Percentiles rank a stretch among this genome's conserved stretches.
phyloP scores from a whole-genome alignment of 352 stramenopile species.

The Phytophthora sojae region DNA sequence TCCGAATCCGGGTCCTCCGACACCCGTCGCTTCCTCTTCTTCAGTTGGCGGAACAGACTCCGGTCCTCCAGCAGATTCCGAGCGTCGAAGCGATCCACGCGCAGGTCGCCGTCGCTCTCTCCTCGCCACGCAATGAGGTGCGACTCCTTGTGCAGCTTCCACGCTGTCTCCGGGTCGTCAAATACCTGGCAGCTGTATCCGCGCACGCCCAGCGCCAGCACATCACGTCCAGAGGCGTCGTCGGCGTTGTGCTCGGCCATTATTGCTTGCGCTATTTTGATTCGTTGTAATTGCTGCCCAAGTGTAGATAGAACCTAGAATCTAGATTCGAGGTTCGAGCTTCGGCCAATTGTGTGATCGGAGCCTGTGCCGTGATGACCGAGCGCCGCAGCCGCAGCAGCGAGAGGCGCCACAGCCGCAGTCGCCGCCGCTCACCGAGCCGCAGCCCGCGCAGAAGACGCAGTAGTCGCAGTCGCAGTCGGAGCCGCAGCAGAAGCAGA shows the following conservation, averaged over 20 bases:
- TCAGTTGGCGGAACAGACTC: slow-evolving; percentile 56
- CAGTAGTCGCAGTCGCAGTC: slow-evolving; percentile 19
- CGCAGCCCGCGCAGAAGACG: slow-evolving; percentile 25
- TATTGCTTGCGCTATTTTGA: slow-evolving; percentile 16
- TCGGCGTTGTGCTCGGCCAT: slow-evolving; percentile 4
- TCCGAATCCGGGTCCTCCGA: background rate
- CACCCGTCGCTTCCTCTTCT: slow-evolving; percentile 34
- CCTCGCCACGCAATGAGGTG: slow-evolving; percentile 67
- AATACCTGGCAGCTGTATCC: slow-evolving; percentile 65
- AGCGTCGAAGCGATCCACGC: slow-evolving; percentile 68
- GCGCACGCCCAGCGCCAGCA: slow-evolving; percentile 52
- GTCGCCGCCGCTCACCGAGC: slow-evolving; percentile 34
- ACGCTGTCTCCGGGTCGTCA: slow-evolving; percentile 51
- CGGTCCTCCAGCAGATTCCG: slow-evolving; percentile 67
- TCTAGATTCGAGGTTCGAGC: background rate
- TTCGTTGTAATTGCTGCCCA: slow-evolving; percentile 19
- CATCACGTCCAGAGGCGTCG: slow-evolving; percentile 1
- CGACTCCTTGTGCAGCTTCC: slow-evolving; percentile 59
- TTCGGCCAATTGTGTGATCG: background rate
- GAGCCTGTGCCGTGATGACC: background rate
- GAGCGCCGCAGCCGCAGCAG: slow-evolving; percentile 11
- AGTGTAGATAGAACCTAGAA: background rate
- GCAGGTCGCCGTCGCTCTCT: slow-evolving; percentile 38
- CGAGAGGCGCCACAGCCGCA: slow-evolving; percentile 24
- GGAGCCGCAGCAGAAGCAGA: slow-evolving; percentile 18